Conservation (phyloP, 345 rosid species). For the Cardiospermum halicacabum region DNA sequence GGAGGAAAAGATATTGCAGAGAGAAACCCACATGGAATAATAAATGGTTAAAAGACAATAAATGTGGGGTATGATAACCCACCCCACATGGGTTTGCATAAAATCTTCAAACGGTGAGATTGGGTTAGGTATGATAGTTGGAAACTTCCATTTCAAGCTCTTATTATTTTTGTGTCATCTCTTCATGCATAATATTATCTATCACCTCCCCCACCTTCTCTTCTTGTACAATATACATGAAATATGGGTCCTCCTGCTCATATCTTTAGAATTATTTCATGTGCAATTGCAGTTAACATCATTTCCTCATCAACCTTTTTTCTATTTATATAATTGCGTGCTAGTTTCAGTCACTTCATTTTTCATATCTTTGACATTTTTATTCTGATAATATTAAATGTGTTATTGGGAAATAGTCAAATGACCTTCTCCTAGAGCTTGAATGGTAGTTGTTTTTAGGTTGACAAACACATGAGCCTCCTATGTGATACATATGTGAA, state of each 20-base stretch:
- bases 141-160: constrained; percentile 23
- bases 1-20: background rate
- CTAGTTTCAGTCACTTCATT: background rate
- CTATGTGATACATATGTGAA: too few relatives aligned
- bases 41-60: background rate
- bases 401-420: too few relatives aligned
- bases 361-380: too few relatives aligned
- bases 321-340: too few relatives aligned
- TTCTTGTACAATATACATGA: background rate
- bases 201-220: background rate
- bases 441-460: too few relatives aligned
- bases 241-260: background rate
- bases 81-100: constrained; percentile 35
- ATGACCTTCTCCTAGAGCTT: too few relatives aligned
- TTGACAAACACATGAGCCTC: too few relatives aligned
- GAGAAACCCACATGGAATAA: constrained; percentile 8
- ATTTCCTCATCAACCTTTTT: too few relatives aligned
- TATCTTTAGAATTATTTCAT: background rate
- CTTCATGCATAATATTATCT: background rate
- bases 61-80: constrained; percentile 22
- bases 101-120: constrained; percentile 24
- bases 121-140: constrained; percentile 34
- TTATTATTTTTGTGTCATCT: background rate
- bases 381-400: too few relatives aligned
- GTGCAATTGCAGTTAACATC: background rate